Base-by-base conservation (phyloP, 352 stramenopile species). In the Pythium grandisporangium region DNA sequence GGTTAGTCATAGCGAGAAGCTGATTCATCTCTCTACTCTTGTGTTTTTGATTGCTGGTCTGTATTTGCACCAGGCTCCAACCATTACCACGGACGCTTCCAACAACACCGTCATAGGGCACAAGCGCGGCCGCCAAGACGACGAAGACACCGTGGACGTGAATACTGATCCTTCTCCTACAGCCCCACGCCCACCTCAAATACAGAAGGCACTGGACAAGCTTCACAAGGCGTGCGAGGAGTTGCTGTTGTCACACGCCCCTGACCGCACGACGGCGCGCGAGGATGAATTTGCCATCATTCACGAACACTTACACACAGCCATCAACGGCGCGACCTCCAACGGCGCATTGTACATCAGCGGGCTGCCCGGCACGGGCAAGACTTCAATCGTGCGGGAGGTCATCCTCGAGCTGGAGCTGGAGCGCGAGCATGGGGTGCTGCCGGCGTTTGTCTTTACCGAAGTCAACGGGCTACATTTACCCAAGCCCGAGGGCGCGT, bases 391-490 rank as follows among this genome's bases (percentile, higher is more conserved):
- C 22, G 71, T 87, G 3, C 80, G 79, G 23, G 74, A 87, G 35
- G 68, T 84, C 22, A 63, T 87, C 14, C 65, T 65, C 16, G 52
- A 46, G 23, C 52, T 82, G 2, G 61, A 81, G 48, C 41, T 32
- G 3, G 49, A 78, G 48, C 46, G 62, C 19, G 53, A 64, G 21
- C 44, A 43, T 22, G 45, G 48, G 11, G 38, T 56, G 8, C 38
- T 84, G 23, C 61, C 58, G 22, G 51, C 62, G 16, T 87, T 87
- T 30, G 47, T 53, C 29, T 83, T 64, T 55, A 67, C 79, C 30
- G 74, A 87, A 29, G 65, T 87, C 16, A 87, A 87, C 32, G 74
- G 74, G 0, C 47, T 87, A 45, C 66, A 83, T 26, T 64, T 84
- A 58, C 70, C 74, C 24, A 77, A 75, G 10, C 70, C 71, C 0